Evolutionary conservation across 1,284 basidiomycete genomes (phyloP).

Genomic region (Cutaneotrichosporon cutaneum): DNA sequence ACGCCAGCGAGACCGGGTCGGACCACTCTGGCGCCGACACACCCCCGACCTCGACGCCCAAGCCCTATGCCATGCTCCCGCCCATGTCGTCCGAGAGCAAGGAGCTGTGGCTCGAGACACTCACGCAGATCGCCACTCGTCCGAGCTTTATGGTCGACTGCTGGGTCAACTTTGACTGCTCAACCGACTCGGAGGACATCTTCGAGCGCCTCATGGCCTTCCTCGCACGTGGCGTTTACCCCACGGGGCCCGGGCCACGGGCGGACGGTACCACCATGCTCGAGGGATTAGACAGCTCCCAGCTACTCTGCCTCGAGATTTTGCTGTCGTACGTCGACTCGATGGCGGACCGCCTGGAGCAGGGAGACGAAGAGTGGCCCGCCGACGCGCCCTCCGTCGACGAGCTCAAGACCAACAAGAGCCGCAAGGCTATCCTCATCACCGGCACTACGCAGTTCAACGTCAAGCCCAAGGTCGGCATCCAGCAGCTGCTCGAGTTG

Average conservation of each 20-base stretch:
- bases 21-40: constrained; percentile 21
- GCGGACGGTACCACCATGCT: constrained; percentile 50
- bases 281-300: constrained; percentile 68
- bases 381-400: constrained; percentile 59
- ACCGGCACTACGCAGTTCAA: constrained; percentile 88
- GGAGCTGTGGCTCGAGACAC: constrained; percentile 84
- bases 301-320: constrained; percentile 86
- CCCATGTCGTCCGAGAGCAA: constrained; percentile 82
- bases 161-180: constrained; percentile 95
- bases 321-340: constrained; percentile 82
- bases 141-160: constrained; percentile 84
- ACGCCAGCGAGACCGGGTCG: constrained; percentile 19
- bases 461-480: constrained; percentile 86
- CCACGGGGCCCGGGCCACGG: constrained; percentile 51
- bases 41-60: constrained; percentile 34
- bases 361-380: constrained; percentile 66
- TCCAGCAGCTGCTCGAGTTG: constrained; percentile 87
- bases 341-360: constrained; percentile 77
- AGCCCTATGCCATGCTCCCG: constrained; percentile 49
- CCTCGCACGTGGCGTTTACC: constrained; percentile 81
- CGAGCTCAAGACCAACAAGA: constrained; percentile 69
- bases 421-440: constrained; percentile 80
- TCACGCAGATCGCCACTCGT: constrained; percentile 75
- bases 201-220: constrained; percentile 91
- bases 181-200: constrained; percentile 92